Evolutionary conservation across 2,329 filamentous ascomycete genomes (phyloP).

Genomic region (Alternaria angustiovoidea): DNA sequence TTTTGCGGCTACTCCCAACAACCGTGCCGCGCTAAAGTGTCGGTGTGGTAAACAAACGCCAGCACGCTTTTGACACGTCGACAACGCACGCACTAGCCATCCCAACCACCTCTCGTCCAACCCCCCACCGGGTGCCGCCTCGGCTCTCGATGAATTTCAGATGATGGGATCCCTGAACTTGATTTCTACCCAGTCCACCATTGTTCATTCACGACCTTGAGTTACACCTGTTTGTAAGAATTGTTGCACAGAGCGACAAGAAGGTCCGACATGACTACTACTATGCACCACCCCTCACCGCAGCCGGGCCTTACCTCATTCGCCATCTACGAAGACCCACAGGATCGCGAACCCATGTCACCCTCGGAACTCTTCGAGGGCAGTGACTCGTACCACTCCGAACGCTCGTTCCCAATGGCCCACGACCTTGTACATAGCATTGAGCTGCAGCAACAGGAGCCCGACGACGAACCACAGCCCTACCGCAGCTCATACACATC

Average conservation of each 20-base stretch:
- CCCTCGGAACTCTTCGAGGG: slow-evolving; percentile 44
- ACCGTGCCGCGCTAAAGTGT: slow-evolving; percentile 18
- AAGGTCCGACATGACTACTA: slow-evolving; percentile 35
- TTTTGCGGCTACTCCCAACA: slow-evolving; percentile 26
- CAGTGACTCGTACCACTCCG: slow-evolving; percentile 45
- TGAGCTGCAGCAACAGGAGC: slow-evolving; percentile 34
- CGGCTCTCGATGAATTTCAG: slow-evolving; percentile 10
- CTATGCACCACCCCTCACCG: slow-evolving; percentile 41
- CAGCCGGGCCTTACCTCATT: slow-evolving; percentile 42
- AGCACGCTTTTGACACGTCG: slow-evolving; percentile 24
- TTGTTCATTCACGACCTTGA: slow-evolving; percentile 21
- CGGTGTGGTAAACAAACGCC: slow-evolving; percentile 30
- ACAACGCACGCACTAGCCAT: slow-evolving; percentile 30
- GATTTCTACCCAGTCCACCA: slow-evolving; percentile 6
- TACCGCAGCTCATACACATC: slow-evolving; percentile 47
- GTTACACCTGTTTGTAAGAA: slow-evolving; percentile 14
- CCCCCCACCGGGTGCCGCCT: slow-evolving; percentile 2
- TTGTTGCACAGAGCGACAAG: slow-evolving; percentile 29
- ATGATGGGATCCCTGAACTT: slow-evolving; percentile 18
- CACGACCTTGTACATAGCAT: slow-evolving; percentile 44
- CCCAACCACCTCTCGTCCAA: slow-evolving; percentile 1
- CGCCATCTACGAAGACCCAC: slow-evolving; percentile 45
- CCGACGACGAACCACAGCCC: slow-evolving; percentile 35
- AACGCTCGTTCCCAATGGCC: slow-evolving; percentile 35
- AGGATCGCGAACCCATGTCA: slow-evolving; percentile 41